Conservation (phyloP, 1,139 yeast species). For the Protomyces arabidopsidicola region DNA sequence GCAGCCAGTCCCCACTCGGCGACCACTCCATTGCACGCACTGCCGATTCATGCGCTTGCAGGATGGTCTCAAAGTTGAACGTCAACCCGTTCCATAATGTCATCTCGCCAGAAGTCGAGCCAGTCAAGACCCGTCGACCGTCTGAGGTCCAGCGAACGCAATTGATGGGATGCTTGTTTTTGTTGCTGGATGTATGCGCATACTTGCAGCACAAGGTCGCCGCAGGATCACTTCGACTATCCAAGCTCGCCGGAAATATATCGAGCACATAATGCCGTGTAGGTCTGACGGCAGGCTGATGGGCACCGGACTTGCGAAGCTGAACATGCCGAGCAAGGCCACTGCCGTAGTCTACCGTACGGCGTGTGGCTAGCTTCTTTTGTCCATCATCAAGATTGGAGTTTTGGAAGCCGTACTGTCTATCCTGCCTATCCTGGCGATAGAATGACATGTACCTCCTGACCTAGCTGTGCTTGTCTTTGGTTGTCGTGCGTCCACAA, state of each 20-base stretch:
- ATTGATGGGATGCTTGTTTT: slow-evolving; percentile 85
- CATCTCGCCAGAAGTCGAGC: slow-evolving; percentile 90
- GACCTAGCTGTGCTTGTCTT: not conserved
- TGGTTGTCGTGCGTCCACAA: not conserved
- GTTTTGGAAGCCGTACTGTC: not conserved
- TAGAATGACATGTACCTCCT: not conserved
- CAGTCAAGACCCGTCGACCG: slow-evolving; percentile 83
- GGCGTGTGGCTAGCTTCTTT: slow-evolving; percentile 42
- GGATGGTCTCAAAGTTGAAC: slow-evolving; percentile 90
- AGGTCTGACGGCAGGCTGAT: slow-evolving; percentile 58
- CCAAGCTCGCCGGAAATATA: slow-evolving; percentile 58
- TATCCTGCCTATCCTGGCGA: not conserved
- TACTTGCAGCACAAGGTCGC: slow-evolving; percentile 71
- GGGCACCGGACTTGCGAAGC: slow-evolving; percentile 36
- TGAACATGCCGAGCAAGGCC: slow-evolving; percentile 67
- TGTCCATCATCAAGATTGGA: not conserved
- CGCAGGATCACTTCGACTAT: slow-evolving; percentile 47
- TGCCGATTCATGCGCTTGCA: slow-evolving; percentile 94
- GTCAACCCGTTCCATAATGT: slow-evolving; percentile 96
- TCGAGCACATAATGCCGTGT: slow-evolving; percentile 71
- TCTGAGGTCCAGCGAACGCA: slow-evolving; percentile 96
- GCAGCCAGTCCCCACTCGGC: slow-evolving; percentile 89
- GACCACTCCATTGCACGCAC: slow-evolving; percentile 75
- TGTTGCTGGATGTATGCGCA: slow-evolving; percentile 85
- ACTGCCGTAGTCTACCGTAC: slow-evolving; percentile 86